These are phyloP conservation scores for Lodderomyces elongisporus DNA, from an alignment of 1,139 yeast species.

Conservation along the genomic window DNA sequence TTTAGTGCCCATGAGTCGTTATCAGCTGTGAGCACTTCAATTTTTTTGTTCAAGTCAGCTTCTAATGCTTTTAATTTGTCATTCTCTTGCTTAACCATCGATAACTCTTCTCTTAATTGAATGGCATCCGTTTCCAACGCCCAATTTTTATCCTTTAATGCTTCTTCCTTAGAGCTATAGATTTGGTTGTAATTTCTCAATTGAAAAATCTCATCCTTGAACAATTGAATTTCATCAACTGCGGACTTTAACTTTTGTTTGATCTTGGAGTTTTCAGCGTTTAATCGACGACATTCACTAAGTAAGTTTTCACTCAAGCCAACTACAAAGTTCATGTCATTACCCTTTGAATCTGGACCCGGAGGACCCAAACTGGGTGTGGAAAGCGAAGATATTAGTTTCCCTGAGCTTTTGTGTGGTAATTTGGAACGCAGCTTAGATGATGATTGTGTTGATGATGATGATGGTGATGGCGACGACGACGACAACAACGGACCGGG, in stretches of 20 bases:
- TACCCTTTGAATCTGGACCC: conserved; percentile 46
- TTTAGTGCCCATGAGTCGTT: conserved; percentile 29
- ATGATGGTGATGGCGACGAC: no score
- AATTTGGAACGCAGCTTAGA: no score
- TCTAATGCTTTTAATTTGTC: conserved; percentile 27
- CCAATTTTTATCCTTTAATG: conserved; percentile 71
- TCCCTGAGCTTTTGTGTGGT: no score
- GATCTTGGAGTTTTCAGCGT: conserved; percentile 59
- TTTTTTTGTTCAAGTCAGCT: conserved; percentile 29
- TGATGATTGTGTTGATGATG: conserved; percentile 1
- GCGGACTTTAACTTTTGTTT: conserved; percentile 38
- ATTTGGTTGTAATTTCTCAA: conserved; percentile 31
- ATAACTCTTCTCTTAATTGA: conserved; percentile 44
- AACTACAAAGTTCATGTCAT: conserved; percentile 76
- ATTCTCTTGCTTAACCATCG: conserved; percentile 21
- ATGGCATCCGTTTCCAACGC: conserved; percentile 61
- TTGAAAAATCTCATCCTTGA: conserved; percentile 32
- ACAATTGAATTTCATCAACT: conserved; percentile 35
- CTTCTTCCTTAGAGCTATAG: conserved; percentile 31
- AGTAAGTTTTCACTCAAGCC: conserved; percentile 78
- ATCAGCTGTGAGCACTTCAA: conserved; percentile 33
- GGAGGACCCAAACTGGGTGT: conserved; percentile 19
- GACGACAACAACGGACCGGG: no score
- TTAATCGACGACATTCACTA: conserved; percentile 72
- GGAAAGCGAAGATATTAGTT: conserved; percentile 11